phyloP scores from a whole-genome alignment of 371 early-diverging fungal species.

The Rhizopus delemar region DNA sequence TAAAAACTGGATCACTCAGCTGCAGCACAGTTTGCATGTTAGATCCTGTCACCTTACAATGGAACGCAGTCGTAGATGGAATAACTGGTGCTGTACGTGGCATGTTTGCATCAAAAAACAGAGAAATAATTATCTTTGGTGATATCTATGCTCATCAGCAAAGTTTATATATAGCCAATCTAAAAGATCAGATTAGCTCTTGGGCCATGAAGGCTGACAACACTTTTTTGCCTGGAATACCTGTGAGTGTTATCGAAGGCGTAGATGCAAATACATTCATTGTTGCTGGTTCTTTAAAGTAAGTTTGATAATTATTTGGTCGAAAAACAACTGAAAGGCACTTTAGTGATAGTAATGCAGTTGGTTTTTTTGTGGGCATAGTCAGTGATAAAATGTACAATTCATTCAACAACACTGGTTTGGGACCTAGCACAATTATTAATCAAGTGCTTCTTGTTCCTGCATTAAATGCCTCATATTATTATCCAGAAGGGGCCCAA shows the following conservation, averaged over 20 bases:
- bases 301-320: background rate
- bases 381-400: background rate
- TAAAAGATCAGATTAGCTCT: background rate
- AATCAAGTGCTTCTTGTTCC: slow-evolving; percentile 43
- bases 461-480: slow-evolving; percentile 5
- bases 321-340: background rate
- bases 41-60: slow-evolving; percentile 30
- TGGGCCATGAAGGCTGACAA: background rate
- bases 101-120: slow-evolving; percentile 15
- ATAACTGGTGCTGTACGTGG: slow-evolving; percentile 47
- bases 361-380: slow-evolving; percentile 11
- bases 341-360: background rate
- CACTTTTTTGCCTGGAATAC: slow-evolving; percentile 4
- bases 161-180: slow-evolving; percentile 1
- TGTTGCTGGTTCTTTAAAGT: slow-evolving; percentile 9
- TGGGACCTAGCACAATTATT: slow-evolving; percentile 9
- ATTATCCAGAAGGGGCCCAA: slow-evolving; percentile 31
- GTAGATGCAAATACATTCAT: background rate
- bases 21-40: slow-evolving; percentile 51
- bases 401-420: background rate
- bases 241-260: background rate
- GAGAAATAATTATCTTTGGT: slow-evolving; percentile 9
- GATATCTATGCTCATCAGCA: slow-evolving; percentile 6
- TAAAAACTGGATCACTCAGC: slow-evolving; percentile 41
- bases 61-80: slow-evolving; percentile 38